Conservation (phyloP, 2,329 filamentous ascomycete genomes). For the Claviceps arundinis region DNA sequence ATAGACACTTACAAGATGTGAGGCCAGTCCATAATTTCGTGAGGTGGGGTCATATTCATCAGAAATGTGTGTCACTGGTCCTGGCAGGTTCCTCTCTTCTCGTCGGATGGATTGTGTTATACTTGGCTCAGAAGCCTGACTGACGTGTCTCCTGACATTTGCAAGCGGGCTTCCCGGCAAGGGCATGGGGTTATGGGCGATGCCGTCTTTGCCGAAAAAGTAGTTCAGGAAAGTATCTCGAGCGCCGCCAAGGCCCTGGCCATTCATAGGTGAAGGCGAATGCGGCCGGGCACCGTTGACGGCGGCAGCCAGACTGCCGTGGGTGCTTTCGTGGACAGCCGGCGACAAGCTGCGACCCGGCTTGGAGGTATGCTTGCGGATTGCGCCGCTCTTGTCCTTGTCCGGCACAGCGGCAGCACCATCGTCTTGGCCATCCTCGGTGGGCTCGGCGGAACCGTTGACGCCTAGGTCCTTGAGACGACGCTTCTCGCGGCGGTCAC, state of each 20-base stretch:
- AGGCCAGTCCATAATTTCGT: conserved; percentile 28
- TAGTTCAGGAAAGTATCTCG: conserved; percentile 94
- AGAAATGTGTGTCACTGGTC: conserved; percentile 28
- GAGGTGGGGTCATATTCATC: conserved; percentile 31
- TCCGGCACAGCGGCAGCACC: conserved; percentile 26
- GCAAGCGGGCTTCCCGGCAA: conserved; percentile 20
- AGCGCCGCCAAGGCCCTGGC: conserved; percentile 46
- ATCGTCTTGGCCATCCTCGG: conserved; percentile 50
- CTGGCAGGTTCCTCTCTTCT: conserved; percentile 43
- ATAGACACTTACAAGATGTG: conserved; percentile 43
- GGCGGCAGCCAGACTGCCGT: conserved; percentile 45
- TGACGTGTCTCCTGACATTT: conserved; percentile 49
- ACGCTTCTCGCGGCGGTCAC: conserved; percentile 70
- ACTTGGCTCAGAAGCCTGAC: conserved; percentile 65
- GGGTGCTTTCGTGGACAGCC: conserved; percentile 55
- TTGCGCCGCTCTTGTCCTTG: conserved; percentile 29
- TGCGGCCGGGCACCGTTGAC: conserved; percentile 44
- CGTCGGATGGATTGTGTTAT: conserved; percentile 75
- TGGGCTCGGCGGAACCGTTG: conserved; percentile 59
- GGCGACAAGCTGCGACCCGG: conserved; percentile 71
- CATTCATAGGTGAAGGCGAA: conserved; percentile 41
- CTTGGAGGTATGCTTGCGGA: conserved; percentile 19
- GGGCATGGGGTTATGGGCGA: conserved; percentile 23
- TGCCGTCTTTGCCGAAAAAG: conserved; percentile 93
- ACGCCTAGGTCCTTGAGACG: conserved; percentile 70